phyloP scores from a whole-genome alignment of 2,329 filamentous ascomycete species.

The Colletotrichum cuscutae region DNA sequence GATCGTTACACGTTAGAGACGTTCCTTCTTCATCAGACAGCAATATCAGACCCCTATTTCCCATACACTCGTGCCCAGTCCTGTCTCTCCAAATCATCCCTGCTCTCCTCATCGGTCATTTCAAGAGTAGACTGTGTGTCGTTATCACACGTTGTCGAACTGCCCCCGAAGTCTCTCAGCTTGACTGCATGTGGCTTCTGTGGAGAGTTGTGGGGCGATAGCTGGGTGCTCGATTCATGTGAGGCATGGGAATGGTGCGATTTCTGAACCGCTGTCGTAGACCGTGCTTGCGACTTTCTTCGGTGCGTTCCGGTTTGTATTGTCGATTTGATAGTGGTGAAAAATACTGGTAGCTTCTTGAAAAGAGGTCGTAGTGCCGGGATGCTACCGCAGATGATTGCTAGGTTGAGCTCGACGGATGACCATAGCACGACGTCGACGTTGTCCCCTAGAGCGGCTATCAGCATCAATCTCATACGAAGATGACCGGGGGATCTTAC shows the following conservation, averaged over 20 bases:
- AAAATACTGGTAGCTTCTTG: neutral
- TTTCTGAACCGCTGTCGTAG: neutral
- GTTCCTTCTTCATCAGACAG: neutral
- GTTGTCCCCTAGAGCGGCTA: constrained; percentile 37
- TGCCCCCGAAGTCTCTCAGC: neutral
- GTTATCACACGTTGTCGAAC: neutral
- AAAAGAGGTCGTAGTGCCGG: constrained; percentile 51
- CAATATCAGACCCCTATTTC: neutral
- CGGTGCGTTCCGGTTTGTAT: neutral
- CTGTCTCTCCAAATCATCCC: neutral
- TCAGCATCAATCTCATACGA: neutral
- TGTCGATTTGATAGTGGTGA: neutral
- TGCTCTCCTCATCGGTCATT: neutral
- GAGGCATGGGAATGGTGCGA: neutral
- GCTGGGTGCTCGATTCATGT: neutral
- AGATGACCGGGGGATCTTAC: neutral
- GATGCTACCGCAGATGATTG: constrained; percentile 55
- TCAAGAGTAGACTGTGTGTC: neutral
- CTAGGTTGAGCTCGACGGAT: constrained; percentile 44
- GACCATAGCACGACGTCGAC: constrained; percentile 46
- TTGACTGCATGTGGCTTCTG: neutral
- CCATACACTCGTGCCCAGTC: neutral
- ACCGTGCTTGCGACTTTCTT: neutral
- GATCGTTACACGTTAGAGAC: neutral
- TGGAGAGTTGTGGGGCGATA: neutral